phyloP scores from a whole-genome alignment of 352 stramenopile genomes.

The Pythium sukuiense region DNA sequence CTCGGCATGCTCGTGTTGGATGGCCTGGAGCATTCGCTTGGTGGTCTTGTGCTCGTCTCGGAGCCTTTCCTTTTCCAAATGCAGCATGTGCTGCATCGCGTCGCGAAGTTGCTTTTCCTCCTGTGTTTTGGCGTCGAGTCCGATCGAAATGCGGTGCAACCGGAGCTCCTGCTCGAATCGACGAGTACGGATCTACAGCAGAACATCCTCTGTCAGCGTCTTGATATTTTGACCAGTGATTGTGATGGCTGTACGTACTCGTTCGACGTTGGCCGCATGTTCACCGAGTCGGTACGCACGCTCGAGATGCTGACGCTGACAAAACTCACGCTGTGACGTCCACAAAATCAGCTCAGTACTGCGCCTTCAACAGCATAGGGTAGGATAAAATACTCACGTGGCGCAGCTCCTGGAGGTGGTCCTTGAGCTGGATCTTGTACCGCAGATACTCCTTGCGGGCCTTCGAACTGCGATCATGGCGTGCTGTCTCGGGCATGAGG shows the following conservation, averaged over 20 bases:
- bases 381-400: conserved; percentile 28
- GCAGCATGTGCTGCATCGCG: conserved; percentile 62
- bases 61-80: conserved; percentile 66
- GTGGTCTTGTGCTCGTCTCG: conserved; percentile 63
- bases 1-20: conserved; percentile 61
- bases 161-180: conserved; percentile 71
- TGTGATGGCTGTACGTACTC: conserved; percentile 21
- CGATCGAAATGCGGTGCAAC: conserved; percentile 61
- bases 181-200: conserved; percentile 49
- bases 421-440: conserved; percentile 73
- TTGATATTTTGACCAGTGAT: too few relatives aligned
- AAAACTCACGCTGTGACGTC: conserved; percentile 43
- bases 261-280: conserved; percentile 66
- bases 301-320: conserved; percentile 60
- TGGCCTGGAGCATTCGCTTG: conserved; percentile 43
- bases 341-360: neutral
- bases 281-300: conserved; percentile 60
- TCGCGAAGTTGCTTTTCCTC: conserved; percentile 70
- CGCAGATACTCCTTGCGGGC: conserved; percentile 51
- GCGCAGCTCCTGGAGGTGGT: conserved; percentile 62
- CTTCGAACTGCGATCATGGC: conserved; percentile 26
- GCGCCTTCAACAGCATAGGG: too few relatives aligned
- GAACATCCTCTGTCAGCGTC: neutral
- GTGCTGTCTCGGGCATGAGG: conserved; percentile 35
- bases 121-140: conserved; percentile 57